Conservation (phyloP, 495 filamentous ascomycete genomes). For the Neurospora sp. region DNA sequence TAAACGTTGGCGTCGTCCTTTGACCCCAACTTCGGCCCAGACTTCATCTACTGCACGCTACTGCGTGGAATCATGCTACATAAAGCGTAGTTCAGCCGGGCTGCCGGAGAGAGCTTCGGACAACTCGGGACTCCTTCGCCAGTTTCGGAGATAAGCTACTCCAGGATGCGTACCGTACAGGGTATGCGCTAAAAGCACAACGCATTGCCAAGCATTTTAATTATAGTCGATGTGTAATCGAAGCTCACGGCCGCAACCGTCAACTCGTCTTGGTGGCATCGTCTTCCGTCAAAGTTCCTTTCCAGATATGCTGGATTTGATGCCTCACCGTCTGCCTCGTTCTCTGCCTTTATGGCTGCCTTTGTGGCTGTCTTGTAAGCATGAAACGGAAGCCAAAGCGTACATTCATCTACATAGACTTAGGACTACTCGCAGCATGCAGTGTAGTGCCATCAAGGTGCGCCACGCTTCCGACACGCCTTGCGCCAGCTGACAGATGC, state of each 20-base stretch:
- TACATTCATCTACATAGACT: neutral
- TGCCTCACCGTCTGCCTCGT: neutral
- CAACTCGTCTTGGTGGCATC: neutral
- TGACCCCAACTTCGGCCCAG: neutral
- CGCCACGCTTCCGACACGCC: neutral
- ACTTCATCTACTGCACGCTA: neutral
- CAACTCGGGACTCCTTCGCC: neutral
- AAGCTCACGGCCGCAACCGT: neutral
- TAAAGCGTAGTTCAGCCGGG: neutral
- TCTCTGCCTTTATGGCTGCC: neutral
- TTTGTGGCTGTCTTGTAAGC: neutral
- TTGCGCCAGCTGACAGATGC: neutral
- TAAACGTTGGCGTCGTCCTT: neutral
- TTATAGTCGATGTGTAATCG: neutral
- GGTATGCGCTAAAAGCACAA: neutral
- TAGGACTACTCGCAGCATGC: neutral
- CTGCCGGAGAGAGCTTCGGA: neutral
- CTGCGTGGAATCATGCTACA: neutral
- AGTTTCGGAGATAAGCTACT: neutral
- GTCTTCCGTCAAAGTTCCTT: neutral
- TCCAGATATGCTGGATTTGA: neutral
- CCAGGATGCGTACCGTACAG: neutral
- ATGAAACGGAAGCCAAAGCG: neutral
- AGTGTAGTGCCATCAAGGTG: neutral
- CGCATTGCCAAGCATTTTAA: neutral